These are phyloP conservation scores for Microbotryum scabiosae DNA, from an alignment of 1,284 basidiomycete species.

Conservation along the genomic window DNA sequence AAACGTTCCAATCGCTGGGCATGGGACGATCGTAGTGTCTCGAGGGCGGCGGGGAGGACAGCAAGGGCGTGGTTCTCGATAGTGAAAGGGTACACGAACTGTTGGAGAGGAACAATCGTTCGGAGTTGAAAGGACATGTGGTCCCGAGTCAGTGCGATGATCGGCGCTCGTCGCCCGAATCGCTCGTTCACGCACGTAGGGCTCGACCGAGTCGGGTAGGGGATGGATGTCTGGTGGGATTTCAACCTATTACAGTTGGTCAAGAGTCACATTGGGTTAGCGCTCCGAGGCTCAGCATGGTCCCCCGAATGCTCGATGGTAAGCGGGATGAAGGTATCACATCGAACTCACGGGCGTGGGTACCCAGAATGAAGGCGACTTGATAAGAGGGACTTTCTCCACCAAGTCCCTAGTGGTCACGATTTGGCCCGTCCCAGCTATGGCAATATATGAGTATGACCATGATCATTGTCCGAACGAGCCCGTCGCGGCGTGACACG, in stretches of 20 bases:
- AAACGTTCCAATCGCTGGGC: constrained; percentile 55
- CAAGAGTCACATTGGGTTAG: background rate
- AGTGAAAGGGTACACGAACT: constrained; percentile 92
- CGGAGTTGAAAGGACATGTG: background rate
- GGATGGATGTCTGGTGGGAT: constrained; percentile 84
- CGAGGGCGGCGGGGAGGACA: constrained; percentile 58
- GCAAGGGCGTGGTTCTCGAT: constrained; percentile 70
- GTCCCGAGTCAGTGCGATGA: background rate
- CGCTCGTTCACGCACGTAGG: constrained; percentile 56
- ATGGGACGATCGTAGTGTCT: constrained; percentile 55
- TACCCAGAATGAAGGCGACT: constrained; percentile 79
- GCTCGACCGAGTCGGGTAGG: constrained; percentile 72
- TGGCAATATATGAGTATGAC: too few relatives aligned
- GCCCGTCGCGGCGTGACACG: too few relatives aligned
- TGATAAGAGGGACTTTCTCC: constrained; percentile 52
- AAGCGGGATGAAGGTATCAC: background rate
- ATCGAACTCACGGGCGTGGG: constrained; percentile 58
- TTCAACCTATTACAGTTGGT: constrained; percentile 51
- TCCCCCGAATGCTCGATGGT: background rate
- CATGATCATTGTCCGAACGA: too few relatives aligned
- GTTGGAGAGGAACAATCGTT: constrained; percentile 1
- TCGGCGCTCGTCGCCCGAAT: background rate
- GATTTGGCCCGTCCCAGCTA: too few relatives aligned
- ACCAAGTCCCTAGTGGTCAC: constrained; percentile 4
- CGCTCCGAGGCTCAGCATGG: background rate